A percentile compares a stretch with the other conserved stretches of the same genome.
These are phyloP conservation scores for Zygotorulaspora sp. DNA, from an alignment of 805 yeast species.

Conservation along the genomic window DNA sequence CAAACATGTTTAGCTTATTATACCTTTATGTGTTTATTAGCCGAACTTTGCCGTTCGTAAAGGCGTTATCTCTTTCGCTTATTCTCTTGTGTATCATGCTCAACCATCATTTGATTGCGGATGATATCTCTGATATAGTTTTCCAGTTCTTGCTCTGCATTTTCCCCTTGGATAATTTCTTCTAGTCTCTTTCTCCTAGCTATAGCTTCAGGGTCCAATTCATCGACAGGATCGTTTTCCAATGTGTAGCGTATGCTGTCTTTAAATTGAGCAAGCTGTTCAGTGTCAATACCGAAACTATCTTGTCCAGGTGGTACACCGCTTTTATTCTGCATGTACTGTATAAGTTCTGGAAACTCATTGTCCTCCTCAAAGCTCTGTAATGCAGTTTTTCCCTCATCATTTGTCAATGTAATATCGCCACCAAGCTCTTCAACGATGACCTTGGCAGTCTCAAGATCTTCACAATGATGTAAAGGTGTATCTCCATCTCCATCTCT, in stretches of 20 bases:
- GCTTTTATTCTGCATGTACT: slow-evolving; percentile 48
- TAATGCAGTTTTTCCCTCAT: slow-evolving; percentile 70
- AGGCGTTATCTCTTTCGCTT: slow-evolving; percentile 36
- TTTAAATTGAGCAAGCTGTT: slow-evolving; percentile 31
- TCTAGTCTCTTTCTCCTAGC: slow-evolving; percentile 62
- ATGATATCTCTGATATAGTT: slow-evolving; percentile 64
- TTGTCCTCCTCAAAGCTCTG: slow-evolving; percentile 77
- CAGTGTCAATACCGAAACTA: slow-evolving; percentile 29
- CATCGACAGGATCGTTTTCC: slow-evolving; percentile 42
- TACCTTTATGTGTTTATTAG: too few relatives aligned
- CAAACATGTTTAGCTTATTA: too few relatives aligned
- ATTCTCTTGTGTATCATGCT: slow-evolving; percentile 27
- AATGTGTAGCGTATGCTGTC: slow-evolving; percentile 54
- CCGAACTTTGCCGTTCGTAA: neutral
- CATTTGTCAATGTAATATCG: slow-evolving; percentile 57
- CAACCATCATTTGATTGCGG: slow-evolving; percentile 44
- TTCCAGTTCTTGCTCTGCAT: slow-evolving; percentile 74
- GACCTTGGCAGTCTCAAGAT: slow-evolving; percentile 54
- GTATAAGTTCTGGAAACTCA: slow-evolving; percentile 74
- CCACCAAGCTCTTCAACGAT: slow-evolving; percentile 68
- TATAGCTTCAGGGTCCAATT: slow-evolving; percentile 42
- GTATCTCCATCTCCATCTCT: slow-evolving; percentile 91
- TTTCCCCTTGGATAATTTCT: slow-evolving; percentile 69
- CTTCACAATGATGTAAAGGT: slow-evolving; percentile 89
- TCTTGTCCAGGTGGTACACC: slow-evolving; percentile 28